A percentile compares a stretch with the other conserved stretches of the same genome.
Evolutionary conservation across 768 basidiomycete species (phyloP).

Genomic region (Boletus eberwhitei): DNA sequence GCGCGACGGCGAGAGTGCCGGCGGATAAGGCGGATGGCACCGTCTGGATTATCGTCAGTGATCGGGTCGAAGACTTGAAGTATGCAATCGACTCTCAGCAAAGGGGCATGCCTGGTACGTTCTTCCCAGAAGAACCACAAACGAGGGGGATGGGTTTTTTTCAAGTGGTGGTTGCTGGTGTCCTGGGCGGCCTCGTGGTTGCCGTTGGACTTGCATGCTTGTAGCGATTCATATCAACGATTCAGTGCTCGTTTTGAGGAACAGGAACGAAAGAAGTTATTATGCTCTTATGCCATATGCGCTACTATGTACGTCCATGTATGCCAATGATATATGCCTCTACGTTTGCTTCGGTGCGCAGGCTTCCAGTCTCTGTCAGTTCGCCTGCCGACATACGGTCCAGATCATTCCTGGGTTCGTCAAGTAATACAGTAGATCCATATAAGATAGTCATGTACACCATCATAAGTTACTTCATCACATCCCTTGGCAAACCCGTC

Average conservation of each 20-base stretch:
- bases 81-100: slow-evolving; percentile 33
- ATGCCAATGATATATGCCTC: slow-evolving; percentile 22
- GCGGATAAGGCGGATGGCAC: slow-evolving; percentile 17
- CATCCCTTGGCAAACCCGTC: not conserved
- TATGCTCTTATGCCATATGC: slow-evolving; percentile 16
- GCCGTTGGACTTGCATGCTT: slow-evolving; percentile 29
- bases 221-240: slow-evolving; percentile 27
- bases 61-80: slow-evolving; percentile 31
- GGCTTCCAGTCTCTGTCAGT: not conserved
- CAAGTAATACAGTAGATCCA: not conserved
- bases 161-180: slow-evolving; percentile 33
- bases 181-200: slow-evolving; percentile 31
- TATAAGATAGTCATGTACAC: slow-evolving; percentile 6
- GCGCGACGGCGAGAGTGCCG: slow-evolving; percentile 17
- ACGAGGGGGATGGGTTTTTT: slow-evolving; percentile 26
- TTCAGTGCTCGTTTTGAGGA: not conserved
- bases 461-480: slow-evolving; percentile 11
- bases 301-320: slow-evolving; percentile 1
- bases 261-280: not conserved
- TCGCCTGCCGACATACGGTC: not conserved
- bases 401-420: not conserved
- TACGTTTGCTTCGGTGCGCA: not conserved
- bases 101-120: slow-evolving; percentile 30
- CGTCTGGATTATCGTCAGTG: slow-evolving; percentile 32
- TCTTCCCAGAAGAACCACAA: slow-evolving; percentile 20